Evolutionary conservation across 148 eudicot species (phyloP).

Genomic region (Rhododendron kiyosumense): DNA sequence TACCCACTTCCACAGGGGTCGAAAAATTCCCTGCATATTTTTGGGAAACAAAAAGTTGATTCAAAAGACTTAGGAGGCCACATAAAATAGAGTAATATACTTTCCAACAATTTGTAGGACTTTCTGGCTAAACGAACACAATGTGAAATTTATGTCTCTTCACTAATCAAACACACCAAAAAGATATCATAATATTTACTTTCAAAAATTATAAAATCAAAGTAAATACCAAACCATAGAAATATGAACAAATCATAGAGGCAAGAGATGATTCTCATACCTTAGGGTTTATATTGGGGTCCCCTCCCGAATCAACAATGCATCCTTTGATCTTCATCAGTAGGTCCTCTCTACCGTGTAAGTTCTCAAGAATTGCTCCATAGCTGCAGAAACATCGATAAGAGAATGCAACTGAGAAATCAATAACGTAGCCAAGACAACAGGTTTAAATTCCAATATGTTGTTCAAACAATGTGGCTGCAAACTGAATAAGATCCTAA

Average conservation of each 20-base stretch:
- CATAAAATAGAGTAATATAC: neutral
- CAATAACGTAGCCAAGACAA: neutral
- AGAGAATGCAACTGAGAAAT: neutral
- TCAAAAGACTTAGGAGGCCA: neutral
- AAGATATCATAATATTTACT: neutral
- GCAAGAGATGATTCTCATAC: conserved; percentile 21
- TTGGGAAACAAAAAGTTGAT: neutral
- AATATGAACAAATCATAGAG: neutral
- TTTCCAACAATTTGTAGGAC: neutral
- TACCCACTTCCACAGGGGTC: neutral
- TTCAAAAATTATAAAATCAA: neutral
- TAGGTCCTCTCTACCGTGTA: conserved; percentile 59
- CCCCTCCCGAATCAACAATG: conserved; percentile 88
- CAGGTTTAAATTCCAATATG: neutral
- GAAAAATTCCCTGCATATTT: neutral
- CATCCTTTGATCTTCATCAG: conserved; percentile 80
- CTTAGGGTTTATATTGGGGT: conserved; percentile 82
- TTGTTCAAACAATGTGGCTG: neutral
- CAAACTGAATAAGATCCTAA: conserved; percentile 1
- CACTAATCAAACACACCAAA: neutral
- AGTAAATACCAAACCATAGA: neutral
- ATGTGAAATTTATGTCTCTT: neutral
- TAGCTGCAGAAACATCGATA: conserved; percentile 51
- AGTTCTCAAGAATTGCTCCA: conserved; percentile 68
- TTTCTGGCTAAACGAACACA: neutral